phyloP scores from a whole-genome alignment of 495 filamentous ascomycete species.

The Penicillium arizonense region DNA sequence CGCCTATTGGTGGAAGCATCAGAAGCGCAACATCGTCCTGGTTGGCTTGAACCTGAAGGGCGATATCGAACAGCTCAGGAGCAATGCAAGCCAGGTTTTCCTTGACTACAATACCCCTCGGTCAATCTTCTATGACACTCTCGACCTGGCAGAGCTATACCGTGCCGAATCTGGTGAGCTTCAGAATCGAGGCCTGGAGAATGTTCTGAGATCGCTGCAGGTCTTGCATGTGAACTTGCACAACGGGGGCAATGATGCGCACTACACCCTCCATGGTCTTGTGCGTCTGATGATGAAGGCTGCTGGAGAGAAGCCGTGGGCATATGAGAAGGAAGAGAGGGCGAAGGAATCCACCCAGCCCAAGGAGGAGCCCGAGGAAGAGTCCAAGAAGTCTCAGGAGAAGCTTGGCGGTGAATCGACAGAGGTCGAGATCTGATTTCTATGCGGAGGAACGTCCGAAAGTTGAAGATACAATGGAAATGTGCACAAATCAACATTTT shows the following conservation, averaged over 20 bases:
- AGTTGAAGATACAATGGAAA: too few species aligned
- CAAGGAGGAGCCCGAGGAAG: neutral
- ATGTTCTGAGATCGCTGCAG: conserved; percentile 61
- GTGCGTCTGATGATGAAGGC: conserved; percentile 57
- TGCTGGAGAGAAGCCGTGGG: neutral
- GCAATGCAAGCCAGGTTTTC: conserved; percentile 50
- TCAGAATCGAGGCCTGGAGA: conserved; percentile 53
- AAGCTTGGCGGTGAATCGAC: too few species aligned
- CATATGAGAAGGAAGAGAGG: neutral
- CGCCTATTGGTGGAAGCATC: conserved; percentile 6
- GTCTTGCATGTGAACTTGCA: conserved; percentile 67
- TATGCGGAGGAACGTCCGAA: too few species aligned
- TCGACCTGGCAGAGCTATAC: conserved; percentile 72
- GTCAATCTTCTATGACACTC: conserved; percentile 49
- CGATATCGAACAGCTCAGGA: conserved; percentile 66
- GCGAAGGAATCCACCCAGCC: neutral
- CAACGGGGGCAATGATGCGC: conserved; percentile 94
- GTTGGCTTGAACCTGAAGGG: conserved; percentile 70
- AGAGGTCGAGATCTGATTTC: too few species aligned
- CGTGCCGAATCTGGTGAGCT: conserved; percentile 50
- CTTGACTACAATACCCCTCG: neutral
- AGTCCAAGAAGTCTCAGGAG: too few species aligned
- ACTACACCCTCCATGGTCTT: conserved; percentile 76
- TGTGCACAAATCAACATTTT: too few species aligned
- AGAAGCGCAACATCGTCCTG: conserved; percentile 63